Evolutionary conservation across 306 rosid species (phyloP), one percentile per base, ranked within the genome.

Genomic region (Castanea mollissima): DNA sequence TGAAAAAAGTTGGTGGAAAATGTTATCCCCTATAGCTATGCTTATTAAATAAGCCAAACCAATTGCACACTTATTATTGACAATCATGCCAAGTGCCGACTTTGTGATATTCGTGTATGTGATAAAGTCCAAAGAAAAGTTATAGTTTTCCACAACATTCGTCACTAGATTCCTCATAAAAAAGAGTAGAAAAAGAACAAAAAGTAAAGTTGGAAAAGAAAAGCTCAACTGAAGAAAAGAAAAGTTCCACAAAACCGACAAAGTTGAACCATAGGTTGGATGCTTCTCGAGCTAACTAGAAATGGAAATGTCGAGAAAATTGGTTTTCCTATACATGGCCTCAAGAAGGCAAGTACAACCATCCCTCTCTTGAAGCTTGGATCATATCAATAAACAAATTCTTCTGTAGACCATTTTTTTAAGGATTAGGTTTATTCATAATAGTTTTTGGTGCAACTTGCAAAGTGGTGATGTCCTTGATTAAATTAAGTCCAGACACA

Each of bases 201-300:
- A 41, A 41, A 76, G 59, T 41, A 44, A 56, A 80, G 77, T 54
- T 73, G 51, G 34, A 55, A 73, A 85, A 60, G 75, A 74, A 44
- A 55, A 74, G 79, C 78, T 64, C 71, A 80, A 72, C 65, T 14
- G 35, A 76, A 54, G 35, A 76, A 54, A 58, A 73, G 63, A 65
- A n/a, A 72, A 60, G 87, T 13, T 87, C 80, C 79, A 75, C 72
- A 69, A 23, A n/a, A 79, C 87, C 84, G 85, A 79, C 91, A 84
- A 82, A 55, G 80, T 75, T 84, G 31, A 74, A 81, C 74, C 76
- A 78, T 76, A 73, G 81, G 85, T 68, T 75, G 75, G 86, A 83
- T 71, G 71, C 52, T 76, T 88, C 87, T 81, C 25, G 83, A 87
- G 77, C 71, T 80, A 78, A 69, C 82, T 84, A 79, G 79, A 85